Conservation (phyloP, 2,329 filamentous ascomycete genomes). For the Penicillium sp. region DNA sequence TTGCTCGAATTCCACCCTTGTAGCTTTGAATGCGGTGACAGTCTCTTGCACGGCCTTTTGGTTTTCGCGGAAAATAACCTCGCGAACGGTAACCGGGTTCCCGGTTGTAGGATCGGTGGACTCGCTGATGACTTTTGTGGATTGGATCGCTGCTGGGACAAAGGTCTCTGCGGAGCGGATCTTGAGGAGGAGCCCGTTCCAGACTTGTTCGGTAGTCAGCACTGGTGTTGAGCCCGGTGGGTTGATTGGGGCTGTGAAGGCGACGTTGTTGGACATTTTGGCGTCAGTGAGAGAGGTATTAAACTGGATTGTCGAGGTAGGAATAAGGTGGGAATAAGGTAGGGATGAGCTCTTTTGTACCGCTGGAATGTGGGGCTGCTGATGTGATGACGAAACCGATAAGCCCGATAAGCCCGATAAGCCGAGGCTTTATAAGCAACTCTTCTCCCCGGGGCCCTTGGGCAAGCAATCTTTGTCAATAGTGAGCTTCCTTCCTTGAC, state of each 20-base stretch:
- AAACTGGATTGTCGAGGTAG: too few relatives aligned
- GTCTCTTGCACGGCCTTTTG: slow-evolving; percentile 27
- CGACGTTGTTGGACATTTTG: slow-evolving; percentile 34
- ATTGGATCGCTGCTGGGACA: slow-evolving; percentile 30
- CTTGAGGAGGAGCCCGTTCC: slow-evolving; percentile 35
- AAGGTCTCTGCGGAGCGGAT: slow-evolving; percentile 33
- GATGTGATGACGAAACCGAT: too few relatives aligned
- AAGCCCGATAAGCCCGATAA: too few relatives aligned
- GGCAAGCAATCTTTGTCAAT: too few relatives aligned
- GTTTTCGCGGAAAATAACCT: slow-evolving; percentile 31
- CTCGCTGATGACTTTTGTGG: slow-evolving; percentile 30
- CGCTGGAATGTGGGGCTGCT: too few relatives aligned
- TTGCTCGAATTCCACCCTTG: slow-evolving; percentile 32
- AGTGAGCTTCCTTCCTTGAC: too few relatives aligned
- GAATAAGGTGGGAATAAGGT: too few relatives aligned
- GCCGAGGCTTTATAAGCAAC: too few relatives aligned
- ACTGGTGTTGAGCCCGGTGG: slow-evolving; percentile 28
- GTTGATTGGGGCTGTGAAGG: slow-evolving; percentile 42
- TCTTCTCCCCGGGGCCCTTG: too few relatives aligned
- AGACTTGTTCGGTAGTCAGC: slow-evolving; percentile 38
- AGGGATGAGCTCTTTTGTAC: too few relatives aligned
- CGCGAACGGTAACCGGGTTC: slow-evolving; percentile 28
- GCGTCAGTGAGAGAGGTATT: too few relatives aligned
- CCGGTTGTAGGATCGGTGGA: slow-evolving; percentile 21
- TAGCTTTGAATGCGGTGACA: slow-evolving; percentile 25